Conservation (phyloP, 495 filamentous ascomycete species). For the Cercophora scortea region DNA sequence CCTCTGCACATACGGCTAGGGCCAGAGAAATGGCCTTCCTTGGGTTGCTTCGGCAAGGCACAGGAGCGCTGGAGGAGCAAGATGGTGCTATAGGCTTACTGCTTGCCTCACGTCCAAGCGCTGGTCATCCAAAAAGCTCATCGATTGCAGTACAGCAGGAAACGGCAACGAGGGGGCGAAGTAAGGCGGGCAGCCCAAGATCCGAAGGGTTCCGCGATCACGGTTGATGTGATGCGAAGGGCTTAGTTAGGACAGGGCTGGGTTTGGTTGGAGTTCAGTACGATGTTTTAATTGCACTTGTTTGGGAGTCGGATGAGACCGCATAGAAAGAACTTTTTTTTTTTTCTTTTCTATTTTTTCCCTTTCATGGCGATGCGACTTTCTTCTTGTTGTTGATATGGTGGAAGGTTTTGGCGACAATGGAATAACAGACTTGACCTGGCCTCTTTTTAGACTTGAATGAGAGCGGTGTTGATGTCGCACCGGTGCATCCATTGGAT, state of each 20-base stretch:
- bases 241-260: background rate
- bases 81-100: background rate
- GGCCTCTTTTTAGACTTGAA: too few species aligned
- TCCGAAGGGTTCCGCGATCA: too few species aligned
- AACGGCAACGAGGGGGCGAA: too few species aligned
- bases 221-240: too few species aligned
- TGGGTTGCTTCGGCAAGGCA: background rate
- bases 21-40: background rate
- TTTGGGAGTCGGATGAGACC: background rate
- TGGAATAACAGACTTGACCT: background rate
- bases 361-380: background rate
- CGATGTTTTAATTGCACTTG: conserved; percentile 1
- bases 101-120: too few species aligned
- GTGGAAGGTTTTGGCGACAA: background rate
- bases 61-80: background rate
- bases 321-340: background rate
- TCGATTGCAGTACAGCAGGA: too few species aligned
- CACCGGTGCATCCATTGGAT: too few species aligned
- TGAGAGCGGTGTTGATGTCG: too few species aligned
- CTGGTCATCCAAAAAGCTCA: too few species aligned
- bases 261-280: conserved; percentile 1
- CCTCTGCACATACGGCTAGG: conserved; percentile 4
- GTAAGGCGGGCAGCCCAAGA: too few species aligned
- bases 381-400: background rate
- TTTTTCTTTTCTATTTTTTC: background rate